phyloP scores from a whole-genome alignment of 129 eudicot genomes.

The Escallonia rubra region DNA sequence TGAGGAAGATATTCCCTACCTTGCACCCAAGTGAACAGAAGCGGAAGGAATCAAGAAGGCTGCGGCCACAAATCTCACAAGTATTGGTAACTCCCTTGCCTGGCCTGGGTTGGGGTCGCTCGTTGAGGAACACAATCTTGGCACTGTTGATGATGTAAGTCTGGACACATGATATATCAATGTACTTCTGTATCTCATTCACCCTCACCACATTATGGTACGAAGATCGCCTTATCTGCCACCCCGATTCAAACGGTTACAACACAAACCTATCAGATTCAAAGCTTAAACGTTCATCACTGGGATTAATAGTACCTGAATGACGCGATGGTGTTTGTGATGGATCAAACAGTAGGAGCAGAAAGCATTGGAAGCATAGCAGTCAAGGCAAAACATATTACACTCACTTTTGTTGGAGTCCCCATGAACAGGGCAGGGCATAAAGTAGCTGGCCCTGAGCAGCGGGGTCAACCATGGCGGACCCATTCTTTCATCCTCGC shows the following conservation, averaged over 20 bases:
- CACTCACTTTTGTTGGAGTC: conserved; percentile 49
- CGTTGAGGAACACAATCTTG: conserved; percentile 51
- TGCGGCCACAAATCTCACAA: conserved; percentile 46
- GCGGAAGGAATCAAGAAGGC: conserved; percentile 45
- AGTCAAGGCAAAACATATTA: conserved; percentile 53
- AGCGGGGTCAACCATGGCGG: conserved; percentile 57
- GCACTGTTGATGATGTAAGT: conserved; percentile 59
- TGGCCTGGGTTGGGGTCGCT: conserved; percentile 53
- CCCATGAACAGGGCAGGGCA: conserved; percentile 41
- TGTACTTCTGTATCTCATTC: conserved; percentile 45
- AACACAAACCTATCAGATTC: not conserved
- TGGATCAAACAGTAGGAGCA: conserved; percentile 55
- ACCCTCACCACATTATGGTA: conserved; percentile 67
- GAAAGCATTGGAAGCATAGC: conserved; percentile 34
- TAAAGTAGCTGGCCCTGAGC: conserved; percentile 47
- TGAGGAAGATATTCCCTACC: conserved; percentile 14
- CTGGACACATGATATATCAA: conserved; percentile 56
- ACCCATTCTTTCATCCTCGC: conserved; percentile 15
- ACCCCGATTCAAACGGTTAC: not conserved
- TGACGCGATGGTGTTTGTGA: conserved; percentile 48
- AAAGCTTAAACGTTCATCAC: not conserved
- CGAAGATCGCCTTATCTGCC: conserved; percentile 49
- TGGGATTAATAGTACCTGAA: conserved; percentile 33
- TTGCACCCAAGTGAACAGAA: conserved; percentile 66
- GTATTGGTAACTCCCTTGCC: conserved; percentile 46